Conservation (phyloP, 2,329 filamentous ascomycete genomes). For the Fusarium sp. region DNA sequence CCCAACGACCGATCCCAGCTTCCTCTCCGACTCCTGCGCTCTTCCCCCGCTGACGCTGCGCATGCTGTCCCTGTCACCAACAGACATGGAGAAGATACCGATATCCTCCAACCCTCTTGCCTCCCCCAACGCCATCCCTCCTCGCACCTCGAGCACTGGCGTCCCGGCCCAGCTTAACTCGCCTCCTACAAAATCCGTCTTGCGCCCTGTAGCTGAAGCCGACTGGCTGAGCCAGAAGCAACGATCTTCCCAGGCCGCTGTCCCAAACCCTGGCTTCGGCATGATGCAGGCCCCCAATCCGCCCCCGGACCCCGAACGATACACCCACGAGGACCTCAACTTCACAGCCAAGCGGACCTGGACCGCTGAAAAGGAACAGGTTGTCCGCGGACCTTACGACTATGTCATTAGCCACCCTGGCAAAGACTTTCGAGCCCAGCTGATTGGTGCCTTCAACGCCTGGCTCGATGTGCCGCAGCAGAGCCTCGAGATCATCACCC, state of each 20-base stretch:
- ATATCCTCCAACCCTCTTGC: slow-evolving; percentile 50
- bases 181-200: slow-evolving; percentile 54
- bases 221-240: slow-evolving; percentile 70
- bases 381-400: slow-evolving; percentile 84
- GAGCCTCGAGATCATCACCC: slow-evolving; percentile 81
- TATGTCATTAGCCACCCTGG: slow-evolving; percentile 86
- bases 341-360: slow-evolving; percentile 70
- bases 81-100: slow-evolving; percentile 46
- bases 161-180: slow-evolving; percentile 51
- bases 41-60: slow-evolving; percentile 37
- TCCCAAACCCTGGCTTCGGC: slow-evolving; percentile 35
- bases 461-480: slow-evolving; percentile 83
- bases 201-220: slow-evolving; percentile 71
- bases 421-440: slow-evolving; percentile 86
- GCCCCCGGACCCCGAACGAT: slow-evolving; percentile 67
- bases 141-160: slow-evolving; percentile 74
- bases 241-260: slow-evolving; percentile 29
- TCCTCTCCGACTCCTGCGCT: slow-evolving; percentile 34
- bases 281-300: slow-evolving; percentile 56
- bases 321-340: slow-evolving; percentile 70
- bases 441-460: slow-evolving; percentile 86
- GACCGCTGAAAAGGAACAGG: slow-evolving; percentile 82
- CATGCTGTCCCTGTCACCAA: slow-evolving; percentile 46
- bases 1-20: slow-evolving; percentile 40
- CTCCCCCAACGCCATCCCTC: slow-evolving; percentile 77